phyloP scores from a whole-genome alignment of 2,329 filamentous ascomycete genomes.

The Cadophora malorum region DNA sequence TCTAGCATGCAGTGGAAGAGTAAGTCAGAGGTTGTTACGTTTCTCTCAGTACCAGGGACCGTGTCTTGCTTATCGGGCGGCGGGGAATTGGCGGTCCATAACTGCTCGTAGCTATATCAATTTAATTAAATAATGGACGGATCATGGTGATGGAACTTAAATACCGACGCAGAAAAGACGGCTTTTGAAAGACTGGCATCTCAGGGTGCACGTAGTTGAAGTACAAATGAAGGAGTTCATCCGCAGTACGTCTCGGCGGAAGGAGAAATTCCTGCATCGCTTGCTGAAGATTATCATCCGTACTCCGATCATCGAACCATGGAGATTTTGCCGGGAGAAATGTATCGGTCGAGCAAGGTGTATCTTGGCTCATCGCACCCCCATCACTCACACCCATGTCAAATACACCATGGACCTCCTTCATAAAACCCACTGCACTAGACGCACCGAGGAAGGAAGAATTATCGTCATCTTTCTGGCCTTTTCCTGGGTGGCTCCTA shows the following conservation, averaged over 20 bases:
- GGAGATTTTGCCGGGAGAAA: not conserved
- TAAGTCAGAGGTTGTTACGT: not conserved
- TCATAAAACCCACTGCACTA: not conserved
- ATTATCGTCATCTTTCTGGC: not conserved
- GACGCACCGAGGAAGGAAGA: not conserved
- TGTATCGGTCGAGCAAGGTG: not conserved
- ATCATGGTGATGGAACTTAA: not conserved
- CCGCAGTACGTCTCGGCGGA: not conserved
- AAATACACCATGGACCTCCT: not conserved
- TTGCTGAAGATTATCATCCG: not conserved
- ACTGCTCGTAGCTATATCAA: not conserved
- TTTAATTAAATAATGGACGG: not conserved
- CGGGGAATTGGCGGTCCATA: not conserved
- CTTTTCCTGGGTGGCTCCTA: not conserved
- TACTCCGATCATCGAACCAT: not conserved
- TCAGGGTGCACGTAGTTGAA: not conserved
- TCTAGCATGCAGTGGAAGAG: conserved; percentile 1
- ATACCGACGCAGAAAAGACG: not conserved
- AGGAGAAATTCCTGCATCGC: not conserved
- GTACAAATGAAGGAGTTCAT: conserved; percentile 5
- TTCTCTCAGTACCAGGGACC: not conserved
- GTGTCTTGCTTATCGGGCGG: not conserved
- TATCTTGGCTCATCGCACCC: not conserved
- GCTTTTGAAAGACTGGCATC: conserved; percentile 6
- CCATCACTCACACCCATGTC: not conserved